Base-by-base conservation (phyloP, 768 basidiomycete genomes). In the Lactarius evosmus region DNA sequence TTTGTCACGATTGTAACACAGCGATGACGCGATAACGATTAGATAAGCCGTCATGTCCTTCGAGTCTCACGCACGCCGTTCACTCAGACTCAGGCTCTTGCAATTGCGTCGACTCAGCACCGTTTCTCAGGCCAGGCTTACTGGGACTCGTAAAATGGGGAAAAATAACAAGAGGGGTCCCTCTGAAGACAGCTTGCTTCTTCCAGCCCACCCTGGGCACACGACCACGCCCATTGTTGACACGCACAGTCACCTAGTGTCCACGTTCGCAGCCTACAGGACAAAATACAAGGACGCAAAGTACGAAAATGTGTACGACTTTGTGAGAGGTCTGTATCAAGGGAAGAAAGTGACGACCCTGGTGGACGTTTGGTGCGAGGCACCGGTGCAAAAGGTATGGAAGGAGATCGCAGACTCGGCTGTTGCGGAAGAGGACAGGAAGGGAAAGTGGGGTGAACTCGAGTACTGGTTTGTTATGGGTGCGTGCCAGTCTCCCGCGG, bases 331-430 rank as follows among this genome's bases (percentile, higher is more conserved):
- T 17, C 71, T 90, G 70, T 91, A 88, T 69, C 73, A 70, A 1
- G 82, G 75, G 11, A 80, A 81, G 32, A 80, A 80, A 40, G 84
- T 93, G 4, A 76, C 83, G 58, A 81, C 85, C 6, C 79, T 94
- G 58, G 85, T 95, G 7, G 93, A 95, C 68, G 93, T 95, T 2
- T 95, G 90, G 88, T 95, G 93, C 68, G 93, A 93, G 70, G 88
- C 88, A 0, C 88, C 91, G 0, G 84, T 91, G 16, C 77, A 76
- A 64, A 75, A 66, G 36, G 22, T 77, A 7, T 93, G 90, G 90
- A 82, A 77, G 68, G 87, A 87, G 65, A 77, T 90, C 50, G 91
- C 91, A 1, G 87, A 91, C 73, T 84, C 86, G 1, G 88, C 89
- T 2, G 32, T 86, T 62, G 79, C 76, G 0, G 72, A 74, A 33